A percentile compares a stretch with the other conserved stretches of the same genome.
phyloP scores from a whole-genome alignment of 176 grass and related monocot genomes.

The Rhynchospora pubera region DNA sequence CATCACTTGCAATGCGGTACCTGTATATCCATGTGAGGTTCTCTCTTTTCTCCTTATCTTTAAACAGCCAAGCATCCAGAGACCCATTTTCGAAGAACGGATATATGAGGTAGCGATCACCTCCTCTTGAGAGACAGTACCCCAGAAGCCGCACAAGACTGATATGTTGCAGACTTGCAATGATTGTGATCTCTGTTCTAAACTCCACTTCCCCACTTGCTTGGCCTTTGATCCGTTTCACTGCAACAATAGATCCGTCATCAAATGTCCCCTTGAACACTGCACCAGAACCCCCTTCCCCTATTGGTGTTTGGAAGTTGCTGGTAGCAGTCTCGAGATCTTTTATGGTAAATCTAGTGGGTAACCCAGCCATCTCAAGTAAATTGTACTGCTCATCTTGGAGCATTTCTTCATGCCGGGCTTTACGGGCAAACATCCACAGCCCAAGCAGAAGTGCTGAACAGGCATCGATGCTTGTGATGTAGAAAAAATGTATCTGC shows the following conservation, averaged over 20 bases:
- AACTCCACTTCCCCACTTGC: slow-evolving; percentile 28
- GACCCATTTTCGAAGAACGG: slow-evolving; percentile 45
- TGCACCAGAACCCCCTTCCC: slow-evolving; percentile 33
- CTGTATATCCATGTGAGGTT: slow-evolving; percentile 30
- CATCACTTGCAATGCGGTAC: slow-evolving; percentile 26
- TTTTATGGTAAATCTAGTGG: not conserved
- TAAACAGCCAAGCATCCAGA: slow-evolving; percentile 50
- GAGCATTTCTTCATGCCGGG: not conserved
- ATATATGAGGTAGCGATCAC: slow-evolving; percentile 35
- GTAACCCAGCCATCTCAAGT: not conserved
- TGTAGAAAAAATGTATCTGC: not conserved
- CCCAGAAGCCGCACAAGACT: slow-evolving; percentile 48
- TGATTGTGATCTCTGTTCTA: slow-evolving; percentile 27
- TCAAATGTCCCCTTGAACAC: slow-evolving; percentile 40
- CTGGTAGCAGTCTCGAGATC: slow-evolving; percentile 3
- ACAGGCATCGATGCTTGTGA: not conserved
- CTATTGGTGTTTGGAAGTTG: slow-evolving; percentile 27
- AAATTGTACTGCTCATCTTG: not conserved
- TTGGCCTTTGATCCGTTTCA: slow-evolving; percentile 33
- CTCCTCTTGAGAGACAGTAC: slow-evolving; percentile 19
- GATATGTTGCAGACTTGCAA: slow-evolving; percentile 41
- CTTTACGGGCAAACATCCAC: not conserved
- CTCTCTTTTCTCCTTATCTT: not conserved
- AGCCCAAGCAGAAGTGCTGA: not conserved
- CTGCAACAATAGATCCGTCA: slow-evolving; percentile 35